Percentiles rank a stretch among this genome's conserved stretches.
Conservation (phyloP, 345 rosid species). For the Eucalyptus melliodora region DNA sequence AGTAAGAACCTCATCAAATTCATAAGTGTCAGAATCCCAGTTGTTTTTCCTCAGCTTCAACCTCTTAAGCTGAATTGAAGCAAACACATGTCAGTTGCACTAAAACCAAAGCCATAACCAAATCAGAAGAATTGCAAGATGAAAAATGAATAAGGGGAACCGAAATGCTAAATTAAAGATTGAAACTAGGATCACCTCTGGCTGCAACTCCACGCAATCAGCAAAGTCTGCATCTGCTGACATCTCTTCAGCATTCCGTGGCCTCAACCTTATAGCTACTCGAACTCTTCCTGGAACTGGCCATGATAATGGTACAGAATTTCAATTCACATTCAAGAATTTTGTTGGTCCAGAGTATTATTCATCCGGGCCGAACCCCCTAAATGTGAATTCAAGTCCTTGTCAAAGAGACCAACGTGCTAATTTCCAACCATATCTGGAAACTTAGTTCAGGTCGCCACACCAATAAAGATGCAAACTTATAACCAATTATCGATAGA, state of each 20-base stretch:
- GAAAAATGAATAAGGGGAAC: not conserved
- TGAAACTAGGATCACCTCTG: slow-evolving; percentile 42
- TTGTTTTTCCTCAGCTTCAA: slow-evolving; percentile 95
- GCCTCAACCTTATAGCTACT: slow-evolving; percentile 91
- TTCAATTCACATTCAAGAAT: not conserved
- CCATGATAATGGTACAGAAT: not conserved
- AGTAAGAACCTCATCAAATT: slow-evolving; percentile 94
- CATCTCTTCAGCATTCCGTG: slow-evolving; percentile 78
- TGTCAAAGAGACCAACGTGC: not conserved
- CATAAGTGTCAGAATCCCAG: slow-evolving; percentile 94
- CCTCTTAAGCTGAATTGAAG: slow-evolving; percentile 58
- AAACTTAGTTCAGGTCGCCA: not conserved
- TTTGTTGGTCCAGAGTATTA: not conserved
- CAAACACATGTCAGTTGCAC: not conserved
- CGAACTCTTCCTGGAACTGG: slow-evolving; percentile 93
- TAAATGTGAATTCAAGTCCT: not conserved
- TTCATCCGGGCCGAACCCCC: not conserved
- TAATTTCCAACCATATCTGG: not conserved
- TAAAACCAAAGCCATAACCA: not conserved
- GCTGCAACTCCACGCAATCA: slow-evolving; percentile 92
- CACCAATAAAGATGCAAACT: not conserved
- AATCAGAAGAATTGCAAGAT: not conserved
- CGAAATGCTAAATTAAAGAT: not conserved
- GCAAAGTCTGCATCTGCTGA: slow-evolving; percentile 96
- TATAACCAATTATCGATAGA: not conserved